Conservation (phyloP, 352 stramenopile species). For the Pythium insidiosum region DNA sequence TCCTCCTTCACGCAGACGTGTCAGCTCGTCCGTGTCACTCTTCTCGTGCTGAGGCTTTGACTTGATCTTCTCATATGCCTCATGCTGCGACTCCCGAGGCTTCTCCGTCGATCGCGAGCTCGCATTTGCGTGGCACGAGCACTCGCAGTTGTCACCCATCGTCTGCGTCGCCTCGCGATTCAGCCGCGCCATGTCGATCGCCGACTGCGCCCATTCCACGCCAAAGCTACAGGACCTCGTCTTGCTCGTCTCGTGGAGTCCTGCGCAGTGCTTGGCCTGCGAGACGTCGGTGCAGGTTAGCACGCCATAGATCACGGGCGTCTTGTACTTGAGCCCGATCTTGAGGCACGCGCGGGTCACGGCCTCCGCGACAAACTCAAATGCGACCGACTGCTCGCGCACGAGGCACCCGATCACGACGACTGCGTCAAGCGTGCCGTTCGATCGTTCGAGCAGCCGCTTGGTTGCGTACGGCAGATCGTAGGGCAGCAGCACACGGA, state of each 20-base stretch:
- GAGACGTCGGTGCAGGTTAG: constrained; percentile 13
- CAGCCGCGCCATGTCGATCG: constrained; percentile 18
- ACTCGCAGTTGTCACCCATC: constrained; percentile 11
- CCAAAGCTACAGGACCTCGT: constrained; percentile 15
- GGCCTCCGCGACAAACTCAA: constrained; percentile 19
- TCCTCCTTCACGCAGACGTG: no score
- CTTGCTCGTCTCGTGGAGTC: constrained; percentile 9
- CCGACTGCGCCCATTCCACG: constrained; percentile 22
- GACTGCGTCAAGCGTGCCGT: constrained; percentile 11
- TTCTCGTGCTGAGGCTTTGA: no score
- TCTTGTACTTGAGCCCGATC: constrained; percentile 20
- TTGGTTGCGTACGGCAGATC: constrained; percentile 20
- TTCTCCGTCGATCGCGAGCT: no score
- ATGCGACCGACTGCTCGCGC: constrained; percentile 12
- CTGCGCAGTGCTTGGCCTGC: constrained; percentile 13
- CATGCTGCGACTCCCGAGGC: constrained; percentile 1
- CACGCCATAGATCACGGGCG: constrained; percentile 19
- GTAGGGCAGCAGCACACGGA: constrained; percentile 17
- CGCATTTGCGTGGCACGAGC: constrained; percentile 12
- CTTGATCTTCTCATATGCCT: constrained; percentile 5
- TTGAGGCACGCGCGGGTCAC: constrained; percentile 21
- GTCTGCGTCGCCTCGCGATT: constrained; percentile 12
- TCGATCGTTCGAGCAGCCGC: constrained; percentile 11
- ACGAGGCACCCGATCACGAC: constrained; percentile 17
- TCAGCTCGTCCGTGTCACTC: no score